phyloP scores from a whole-genome alignment of 768 basidiomycete genomes.

The Tricholoma matsutake region DNA sequence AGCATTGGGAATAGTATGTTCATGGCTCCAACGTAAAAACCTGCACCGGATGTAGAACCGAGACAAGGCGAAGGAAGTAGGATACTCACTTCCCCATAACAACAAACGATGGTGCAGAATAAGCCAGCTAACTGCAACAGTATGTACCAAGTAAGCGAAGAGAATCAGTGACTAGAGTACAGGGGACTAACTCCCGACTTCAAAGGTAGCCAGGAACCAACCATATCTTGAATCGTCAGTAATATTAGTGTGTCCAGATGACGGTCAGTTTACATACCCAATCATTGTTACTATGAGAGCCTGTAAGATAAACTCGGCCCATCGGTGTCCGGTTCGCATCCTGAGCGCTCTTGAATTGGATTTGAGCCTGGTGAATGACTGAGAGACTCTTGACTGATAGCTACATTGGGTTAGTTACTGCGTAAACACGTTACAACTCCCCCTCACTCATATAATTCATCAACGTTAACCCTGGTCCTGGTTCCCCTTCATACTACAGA shows the following conservation, averaged over 20 bases:
- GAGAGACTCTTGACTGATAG: too few relatives aligned
- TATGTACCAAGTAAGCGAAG: not conserved
- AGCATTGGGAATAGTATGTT: slow-evolving; percentile 24
- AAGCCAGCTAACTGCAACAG: slow-evolving; percentile 27
- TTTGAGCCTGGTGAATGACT: not conserved
- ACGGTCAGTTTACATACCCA: slow-evolving; percentile 15
- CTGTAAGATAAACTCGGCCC: slow-evolving; percentile 19
- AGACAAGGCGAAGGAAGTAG: not conserved
- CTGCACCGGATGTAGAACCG: slow-evolving; percentile 14
- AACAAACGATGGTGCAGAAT: slow-evolving; percentile 18
- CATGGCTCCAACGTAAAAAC: slow-evolving; percentile 26
- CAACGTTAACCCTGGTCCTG: not conserved
- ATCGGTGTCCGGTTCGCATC: slow-evolving; percentile 3
- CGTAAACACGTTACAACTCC: not conserved
- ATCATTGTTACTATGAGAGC: slow-evolving; percentile 22
- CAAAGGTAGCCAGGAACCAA: slow-evolving; percentile 31
- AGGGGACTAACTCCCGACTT: slow-evolving; percentile 27
- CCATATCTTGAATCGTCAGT: slow-evolving; percentile 23
- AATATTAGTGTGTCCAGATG: not conserved
- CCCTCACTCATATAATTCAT: not conserved
- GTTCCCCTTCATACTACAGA: not conserved
- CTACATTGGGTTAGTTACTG: too few relatives aligned
- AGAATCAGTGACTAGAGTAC: not conserved
- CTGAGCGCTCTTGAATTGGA: not conserved
- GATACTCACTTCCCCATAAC: slow-evolving; percentile 22